Evolutionary conservation across 495 filamentous ascomycete genomes (phyloP), one percentile per base, ranked within the genome.

Genomic region (Ascodesmis nigricans): DNA sequence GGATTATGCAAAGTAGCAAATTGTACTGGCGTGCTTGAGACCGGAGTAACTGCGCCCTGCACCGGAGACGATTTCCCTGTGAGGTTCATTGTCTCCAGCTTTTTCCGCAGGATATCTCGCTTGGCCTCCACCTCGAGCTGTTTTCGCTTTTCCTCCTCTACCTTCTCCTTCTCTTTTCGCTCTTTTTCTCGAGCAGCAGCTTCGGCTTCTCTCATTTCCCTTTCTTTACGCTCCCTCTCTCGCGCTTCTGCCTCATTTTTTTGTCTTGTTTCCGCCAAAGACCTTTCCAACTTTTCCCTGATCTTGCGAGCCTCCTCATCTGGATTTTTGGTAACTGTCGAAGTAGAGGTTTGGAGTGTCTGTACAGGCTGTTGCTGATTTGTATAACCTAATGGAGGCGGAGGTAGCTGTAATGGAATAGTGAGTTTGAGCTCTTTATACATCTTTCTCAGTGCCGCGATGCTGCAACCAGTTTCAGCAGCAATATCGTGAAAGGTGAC

Each of bases 51-150:
- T 20, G 47, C 43, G 29, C 36, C 28, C 3, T 35, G 25, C 15
- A 44, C 47, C 7, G 47, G 38, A 39, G 39, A 26, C 21, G 39
- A 30, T 41, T 51, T 51, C 11, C 11, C 11, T 11, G 6, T 25
- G 10, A 50, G 31, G 11, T 38, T 43, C 40, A 52, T 38, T 29
- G 52, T 39, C 26, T 43, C 48, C 35, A 52, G 43, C 26, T 52
- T 51, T 39, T 49, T 43, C 16, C 65, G 66, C 24, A 67, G 54
- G 25, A 64, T 63, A 51, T 66, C 66, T 41, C 61, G 65, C 35
- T 66, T 67, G 33, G 62, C 61, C 38, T 59, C 58, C 26, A 53
- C 46, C 21, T 58, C 53, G 4, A 46, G 38, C 9, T 46, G 38
- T 21, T 31, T 35, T 22, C 39, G 46, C 37, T 40, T 39, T 37